Evolutionary conservation across 1,284 basidiomycete genomes (phyloP).

Genomic region (Ceratobasidium sp.): DNA sequence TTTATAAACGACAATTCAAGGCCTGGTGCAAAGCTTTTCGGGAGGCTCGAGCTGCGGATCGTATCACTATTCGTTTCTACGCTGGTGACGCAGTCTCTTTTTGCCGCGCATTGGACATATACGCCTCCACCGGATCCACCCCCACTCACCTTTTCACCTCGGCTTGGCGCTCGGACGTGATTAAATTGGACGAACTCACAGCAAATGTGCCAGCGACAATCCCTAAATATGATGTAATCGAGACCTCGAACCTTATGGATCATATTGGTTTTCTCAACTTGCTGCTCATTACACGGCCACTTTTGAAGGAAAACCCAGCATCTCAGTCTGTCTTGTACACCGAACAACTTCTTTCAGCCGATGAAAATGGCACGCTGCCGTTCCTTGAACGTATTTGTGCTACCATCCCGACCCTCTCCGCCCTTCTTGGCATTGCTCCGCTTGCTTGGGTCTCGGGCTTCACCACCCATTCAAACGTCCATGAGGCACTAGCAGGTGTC

Average conservation of each 20-base stretch:
- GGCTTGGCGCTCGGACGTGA: neutral
- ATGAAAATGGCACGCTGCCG: neutral
- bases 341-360: neutral
- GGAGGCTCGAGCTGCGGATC: too few species aligned
- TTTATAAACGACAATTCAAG: neutral
- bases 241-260: slow-evolving; percentile 9
- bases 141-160: neutral
- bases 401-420: slow-evolving; percentile 8
- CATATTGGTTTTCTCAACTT: slow-evolving; percentile 10
- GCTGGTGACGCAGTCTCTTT: neutral
- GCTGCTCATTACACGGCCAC: neutral
- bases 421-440: slow-evolving; percentile 17
- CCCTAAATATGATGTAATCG: slow-evolving; percentile 1
- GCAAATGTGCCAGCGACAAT: neutral
- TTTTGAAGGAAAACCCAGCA: neutral
- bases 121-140: neutral
- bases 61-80: slow-evolving; percentile 11
- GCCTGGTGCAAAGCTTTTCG: neutral
- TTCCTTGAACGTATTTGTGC: slow-evolving; percentile 21
- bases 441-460: slow-evolving; percentile 10
- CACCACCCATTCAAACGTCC: slow-evolving; percentile 16
- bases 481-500: neutral
- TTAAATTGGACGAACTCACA: neutral
- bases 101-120: slow-evolving; percentile 4
- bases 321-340: slow-evolving; percentile 9